Evolutionary conservation across 2,329 filamentous ascomycete species (phyloP).

Genomic region (Penicillium polonicum): DNA sequence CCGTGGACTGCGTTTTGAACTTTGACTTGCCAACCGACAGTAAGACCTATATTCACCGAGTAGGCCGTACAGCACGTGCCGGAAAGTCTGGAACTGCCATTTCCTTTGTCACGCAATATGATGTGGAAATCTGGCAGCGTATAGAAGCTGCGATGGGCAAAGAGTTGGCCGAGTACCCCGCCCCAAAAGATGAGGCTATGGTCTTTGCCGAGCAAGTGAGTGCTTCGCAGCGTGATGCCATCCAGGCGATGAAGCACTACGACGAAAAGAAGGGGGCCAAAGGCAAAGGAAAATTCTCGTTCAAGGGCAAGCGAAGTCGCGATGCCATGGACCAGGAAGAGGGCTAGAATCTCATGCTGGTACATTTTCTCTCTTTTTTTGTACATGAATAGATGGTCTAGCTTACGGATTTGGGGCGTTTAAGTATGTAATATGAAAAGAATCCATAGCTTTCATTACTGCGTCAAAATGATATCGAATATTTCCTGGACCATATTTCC

Average conservation of each 20-base stretch:
- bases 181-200: slow-evolving; percentile 81
- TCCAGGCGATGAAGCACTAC: slow-evolving; percentile 77
- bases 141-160: slow-evolving; percentile 81
- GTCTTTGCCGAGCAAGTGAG: slow-evolving; percentile 63
- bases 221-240: slow-evolving; percentile 77
- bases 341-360: slow-evolving; percentile 46
- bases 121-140: slow-evolving; percentile 73
- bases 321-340: slow-evolving; percentile 76
- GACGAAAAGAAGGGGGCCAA: slow-evolving; percentile 63
- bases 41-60: slow-evolving; percentile 88
- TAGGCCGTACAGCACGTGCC: slow-evolving; percentile 82
- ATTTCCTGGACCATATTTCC: slow-evolving; percentile 19
- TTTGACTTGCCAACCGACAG: slow-evolving; percentile 79
- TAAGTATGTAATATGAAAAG: slow-evolving; percentile 5
- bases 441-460: slow-evolving; percentile 26
- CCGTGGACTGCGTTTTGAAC: slow-evolving; percentile 85
- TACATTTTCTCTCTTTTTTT: background rate
- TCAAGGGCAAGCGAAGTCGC: slow-evolving; percentile 54
- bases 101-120: slow-evolving; percentile 78
- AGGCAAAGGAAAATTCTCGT: slow-evolving; percentile 49
- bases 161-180: slow-evolving; percentile 67
- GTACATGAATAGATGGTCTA: slow-evolving; percentile 13
- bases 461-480: slow-evolving; percentile 26
- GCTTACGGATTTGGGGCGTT: slow-evolving; percentile 9
- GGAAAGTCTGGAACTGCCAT: slow-evolving; percentile 81